Conservation (phyloP, 2,329 filamentous ascomycete genomes). For the Apiospora aurea region DNA sequence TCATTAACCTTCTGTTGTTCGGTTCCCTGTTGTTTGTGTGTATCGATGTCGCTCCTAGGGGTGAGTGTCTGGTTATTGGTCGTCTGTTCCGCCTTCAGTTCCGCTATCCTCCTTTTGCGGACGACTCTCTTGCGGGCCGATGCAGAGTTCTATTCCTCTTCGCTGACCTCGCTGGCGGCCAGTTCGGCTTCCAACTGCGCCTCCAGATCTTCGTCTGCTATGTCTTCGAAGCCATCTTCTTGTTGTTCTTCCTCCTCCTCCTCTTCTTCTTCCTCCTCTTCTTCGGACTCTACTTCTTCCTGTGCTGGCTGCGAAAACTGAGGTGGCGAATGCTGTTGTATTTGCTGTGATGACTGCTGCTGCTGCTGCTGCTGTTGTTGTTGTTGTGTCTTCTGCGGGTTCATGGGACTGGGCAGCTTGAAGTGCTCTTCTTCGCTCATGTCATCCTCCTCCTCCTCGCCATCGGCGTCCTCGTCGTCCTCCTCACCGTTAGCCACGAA, state of each 20-base stretch:
- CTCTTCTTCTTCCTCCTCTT: constrained; percentile 44
- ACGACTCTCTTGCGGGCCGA: no score
- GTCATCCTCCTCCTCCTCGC: constrained; percentile 51
- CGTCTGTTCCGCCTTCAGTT: no score
- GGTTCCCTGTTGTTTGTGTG: no score
- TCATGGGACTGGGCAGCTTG: constrained; percentile 62
- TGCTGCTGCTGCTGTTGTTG: constrained; percentile 36
- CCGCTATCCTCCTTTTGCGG: no score
- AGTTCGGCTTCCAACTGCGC: constrained; percentile 38
- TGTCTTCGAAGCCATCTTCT: constrained; percentile 45
- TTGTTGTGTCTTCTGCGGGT: constrained; percentile 40
- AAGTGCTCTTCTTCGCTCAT: constrained; percentile 50
- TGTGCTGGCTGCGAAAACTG: constrained; percentile 28
- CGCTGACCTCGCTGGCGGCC: constrained; percentile 42
- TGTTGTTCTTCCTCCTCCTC: constrained; percentile 18
- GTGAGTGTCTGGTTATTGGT: no score
- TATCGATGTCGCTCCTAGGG: no score
- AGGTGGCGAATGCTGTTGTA: constrained; percentile 1
- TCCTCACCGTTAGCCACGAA: constrained; percentile 56
- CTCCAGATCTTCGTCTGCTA: constrained; percentile 45
- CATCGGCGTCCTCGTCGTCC: constrained; percentile 52
- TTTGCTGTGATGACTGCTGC: constrained; percentile 24
- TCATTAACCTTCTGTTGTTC: no score
- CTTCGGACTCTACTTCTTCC: constrained; percentile 38
- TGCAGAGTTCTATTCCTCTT: constrained; percentile 38